Base-by-base conservation (phyloP, 176 grass and related monocot genomes). In the Cenchrus purpureus region DNA sequence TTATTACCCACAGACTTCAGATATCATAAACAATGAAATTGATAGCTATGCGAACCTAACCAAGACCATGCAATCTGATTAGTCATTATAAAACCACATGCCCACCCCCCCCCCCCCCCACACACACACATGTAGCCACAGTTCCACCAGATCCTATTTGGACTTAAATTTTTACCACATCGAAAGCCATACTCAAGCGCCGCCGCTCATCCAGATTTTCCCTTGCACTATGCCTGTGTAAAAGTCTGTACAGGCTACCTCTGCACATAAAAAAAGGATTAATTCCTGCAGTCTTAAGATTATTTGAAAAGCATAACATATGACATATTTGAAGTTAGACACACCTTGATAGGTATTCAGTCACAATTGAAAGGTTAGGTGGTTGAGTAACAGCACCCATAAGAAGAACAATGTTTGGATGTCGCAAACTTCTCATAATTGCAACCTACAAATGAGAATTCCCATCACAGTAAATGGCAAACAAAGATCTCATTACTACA, bases 381-480 rank as follows among this genome's bases (percentile, higher is more conserved):
- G 84, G 92, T 57, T 94, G 83, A 54, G 95, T 94, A 83, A 97
- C 95, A 97, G 95, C 95, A 67, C 95, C 95, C 90, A 97, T 97
- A 79, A 97, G 83, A 87, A 97, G 92, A 87, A 97, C 92, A 81
- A 94, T 94, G 80, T 97, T 97, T 81, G 95, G 95, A 92, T 97
- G 95, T 20, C 95, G 82, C 78, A 94, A 63, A 85, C 90, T 92
- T 94, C 81, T 97, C 95, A 97, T 97, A 76, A 97, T 97, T 59
- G 92, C 90, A 88, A 97, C 95, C 90, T 94, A 91, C 22, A 63
- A 1, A 65, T 13, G 44, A 77, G 42, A 84, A 88, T 46, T 73
- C 13, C 25, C 7, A n/a, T 61, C 20, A 68, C 6, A 67, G 58
- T 74, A 58, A 61, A 42, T 56, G 40, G 78, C 29, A 87, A 91